Evolutionary conservation across 495 filamentous ascomycete genomes (phyloP).

Genomic region (Aspergillus campestris): DNA sequence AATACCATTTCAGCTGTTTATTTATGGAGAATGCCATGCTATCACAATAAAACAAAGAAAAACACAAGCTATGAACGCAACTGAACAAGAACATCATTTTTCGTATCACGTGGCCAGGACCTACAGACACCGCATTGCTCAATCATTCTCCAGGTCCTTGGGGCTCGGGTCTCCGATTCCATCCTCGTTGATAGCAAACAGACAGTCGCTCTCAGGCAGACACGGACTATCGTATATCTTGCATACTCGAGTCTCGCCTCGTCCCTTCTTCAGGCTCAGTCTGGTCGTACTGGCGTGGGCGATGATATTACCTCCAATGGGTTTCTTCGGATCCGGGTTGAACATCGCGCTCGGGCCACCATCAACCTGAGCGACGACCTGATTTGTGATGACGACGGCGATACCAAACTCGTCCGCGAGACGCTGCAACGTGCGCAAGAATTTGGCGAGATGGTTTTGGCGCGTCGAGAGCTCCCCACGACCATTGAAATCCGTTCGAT

Average conservation of each 20-base stretch:
- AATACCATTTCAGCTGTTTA: background rate
- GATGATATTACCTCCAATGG: conserved; percentile 97
- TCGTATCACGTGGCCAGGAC: conserved; percentile 28
- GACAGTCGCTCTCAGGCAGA: conserved; percentile 88
- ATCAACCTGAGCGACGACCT: conserved; percentile 96
- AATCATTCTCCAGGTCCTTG: conserved; percentile 86
- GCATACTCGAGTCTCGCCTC: conserved; percentile 90
- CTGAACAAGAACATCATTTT: conserved; percentile 8
- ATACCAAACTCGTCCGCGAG: conserved; percentile 97
- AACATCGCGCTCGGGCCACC: conserved; percentile 95
- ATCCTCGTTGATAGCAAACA: conserved; percentile 95
- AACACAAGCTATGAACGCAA: conserved; percentile 7
- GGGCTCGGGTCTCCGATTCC: conserved; percentile 93
- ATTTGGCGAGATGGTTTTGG: conserved; percentile 93
- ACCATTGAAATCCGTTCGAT: conserved; percentile 91
- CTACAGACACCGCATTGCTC: conserved; percentile 8
- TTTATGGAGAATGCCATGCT: background rate
- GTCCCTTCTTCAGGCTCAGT: conserved; percentile 87
- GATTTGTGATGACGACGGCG: conserved; percentile 97
- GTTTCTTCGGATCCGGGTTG: conserved; percentile 98
- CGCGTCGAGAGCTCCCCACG: conserved; percentile 85
- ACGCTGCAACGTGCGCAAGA: conserved; percentile 88
- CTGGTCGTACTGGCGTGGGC: conserved; percentile 90
- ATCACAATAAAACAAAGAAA: background rate
- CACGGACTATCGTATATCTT: conserved; percentile 99